These are phyloP conservation scores for Adiantum capillusveneris DNA, from an alignment of 75 land plant species.

Conservation along the genomic window DNA sequence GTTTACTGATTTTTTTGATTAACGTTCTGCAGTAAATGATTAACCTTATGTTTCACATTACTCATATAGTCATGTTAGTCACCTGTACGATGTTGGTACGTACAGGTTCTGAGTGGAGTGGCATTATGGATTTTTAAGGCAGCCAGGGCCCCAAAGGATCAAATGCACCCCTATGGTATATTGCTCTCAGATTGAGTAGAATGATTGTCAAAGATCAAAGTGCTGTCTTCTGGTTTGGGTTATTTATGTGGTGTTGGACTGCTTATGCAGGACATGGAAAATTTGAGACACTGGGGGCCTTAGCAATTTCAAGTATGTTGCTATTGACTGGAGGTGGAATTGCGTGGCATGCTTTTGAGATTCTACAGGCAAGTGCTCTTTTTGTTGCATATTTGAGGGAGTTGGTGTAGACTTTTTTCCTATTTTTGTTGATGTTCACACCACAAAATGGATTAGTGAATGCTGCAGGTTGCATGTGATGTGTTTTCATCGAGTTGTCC, in stretches of 20 bases:
- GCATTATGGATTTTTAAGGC: slow-evolving; percentile 76
- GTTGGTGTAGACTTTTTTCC: not conserved
- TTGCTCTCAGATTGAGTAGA: no score
- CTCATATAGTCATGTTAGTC: no score
- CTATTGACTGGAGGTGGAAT: slow-evolving; percentile 89
- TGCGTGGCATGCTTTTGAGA: slow-evolving; percentile 91
- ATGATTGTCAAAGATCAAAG: no score
- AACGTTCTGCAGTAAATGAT: not conserved
- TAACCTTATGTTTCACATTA: no score
- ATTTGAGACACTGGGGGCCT: slow-evolving; percentile 92
- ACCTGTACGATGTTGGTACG: no score
- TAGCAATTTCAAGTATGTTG: slow-evolving; percentile 84
- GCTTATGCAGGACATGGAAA: slow-evolving; percentile 82
- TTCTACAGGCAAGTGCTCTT: slow-evolving; percentile 46
- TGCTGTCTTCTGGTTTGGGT: no score
- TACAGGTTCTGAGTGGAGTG: slow-evolving; percentile 85
- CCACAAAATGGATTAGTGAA: no score
- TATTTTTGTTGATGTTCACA: not conserved
- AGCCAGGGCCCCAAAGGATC: slow-evolving; percentile 81
- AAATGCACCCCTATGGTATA: slow-evolving; percentile 93
- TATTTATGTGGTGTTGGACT: no score
- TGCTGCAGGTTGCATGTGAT: no score
- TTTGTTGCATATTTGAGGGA: not conserved
- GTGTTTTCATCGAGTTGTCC: no score
- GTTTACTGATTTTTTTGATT: not conserved